Base-by-base conservation (phyloP, 1,284 basidiomycete species). In the Acaromyces ingoldii region DNA sequence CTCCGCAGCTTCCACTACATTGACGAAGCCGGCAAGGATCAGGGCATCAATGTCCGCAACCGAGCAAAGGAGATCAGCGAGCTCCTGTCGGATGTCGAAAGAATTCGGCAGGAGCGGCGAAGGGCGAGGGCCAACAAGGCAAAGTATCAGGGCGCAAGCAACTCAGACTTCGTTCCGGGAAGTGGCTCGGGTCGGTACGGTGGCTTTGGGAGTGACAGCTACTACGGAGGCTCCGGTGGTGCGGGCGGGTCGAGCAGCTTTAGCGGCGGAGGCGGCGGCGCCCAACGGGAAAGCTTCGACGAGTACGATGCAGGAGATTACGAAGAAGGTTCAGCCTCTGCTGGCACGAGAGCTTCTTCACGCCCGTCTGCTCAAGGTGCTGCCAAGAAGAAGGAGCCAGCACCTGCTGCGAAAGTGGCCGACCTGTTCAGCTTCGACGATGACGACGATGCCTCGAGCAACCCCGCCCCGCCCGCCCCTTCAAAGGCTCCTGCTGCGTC, bases 271-370 rank as follows among this genome's bases (percentile, higher is more conserved):
- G 80, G 80, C 40, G 81, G 83, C 37, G 80, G 80, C 51, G 80
- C 80, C 17, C 49, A 47, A 13, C 49, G 64, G 9, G 62, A 68
- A 29, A 71, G 64, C 39, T 93, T 84, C 68, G 92, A 97, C 66
- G 93, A 96, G 76, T 98, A 98, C 76, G 89, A 96, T 65, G 95
- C 93, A 3, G 93, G 95, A 1, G 95, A 95, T 51, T 89, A 91
- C 72, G 95, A 97, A 62, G 82, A 84, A 34, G 74, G 73, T 33
- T 47, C 61, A 15, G 38, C 51, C n/a, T 26, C 31, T 10, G 34
- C 22, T 41, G 46, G 13, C 39, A 54, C 19, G 44, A 48, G 36
- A 49, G 49, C 10, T 55, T 49, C 50, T 49, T 55, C 28, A 51
- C 57, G 40, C 25, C 19, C 33, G 49, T 54, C 57, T 10, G 48